These are phyloP conservation scores for Purpureocillium lavendulum DNA, from an alignment of 2,329 filamentous ascomycete genomes.

Conservation along the genomic window DNA sequence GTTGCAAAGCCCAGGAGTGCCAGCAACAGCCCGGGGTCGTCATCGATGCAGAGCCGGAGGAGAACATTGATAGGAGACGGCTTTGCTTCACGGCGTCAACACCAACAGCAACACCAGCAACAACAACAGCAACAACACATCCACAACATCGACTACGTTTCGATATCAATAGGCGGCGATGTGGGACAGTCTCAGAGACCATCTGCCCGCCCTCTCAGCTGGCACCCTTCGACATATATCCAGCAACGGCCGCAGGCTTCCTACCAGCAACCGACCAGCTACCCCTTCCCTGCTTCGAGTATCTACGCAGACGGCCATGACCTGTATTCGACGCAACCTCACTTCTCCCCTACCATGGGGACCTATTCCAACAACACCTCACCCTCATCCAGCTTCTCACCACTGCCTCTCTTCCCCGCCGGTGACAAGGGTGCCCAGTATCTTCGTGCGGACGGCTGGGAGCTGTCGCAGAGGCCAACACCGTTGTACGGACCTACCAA, in stretches of 20 bases:
- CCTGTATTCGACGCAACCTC: slow-evolving; percentile 29
- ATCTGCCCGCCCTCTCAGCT: slow-evolving; percentile 42
- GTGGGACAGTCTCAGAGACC: slow-evolving; percentile 5
- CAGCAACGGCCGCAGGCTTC: slow-evolving; percentile 25
- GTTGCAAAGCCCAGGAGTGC: slow-evolving; percentile 58
- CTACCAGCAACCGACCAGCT: slow-evolving; percentile 26
- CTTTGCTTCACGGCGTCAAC: slow-evolving; percentile 34
- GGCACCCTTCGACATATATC: slow-evolving; percentile 59
- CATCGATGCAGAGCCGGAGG: slow-evolving; percentile 39
- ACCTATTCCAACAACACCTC: slow-evolving; percentile 52
- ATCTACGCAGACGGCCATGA: slow-evolving; percentile 33
- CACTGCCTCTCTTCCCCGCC: slow-evolving; percentile 35
- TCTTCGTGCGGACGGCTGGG: slow-evolving; percentile 29
- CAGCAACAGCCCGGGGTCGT: slow-evolving; percentile 58
- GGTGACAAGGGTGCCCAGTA: slow-evolving; percentile 28
- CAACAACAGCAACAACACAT: not conserved
- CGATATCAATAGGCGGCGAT: not conserved
- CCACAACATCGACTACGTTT: not conserved
- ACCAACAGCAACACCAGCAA: slow-evolving; percentile 19
- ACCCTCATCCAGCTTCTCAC: slow-evolving; percentile 46
- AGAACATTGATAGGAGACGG: slow-evolving; percentile 48
- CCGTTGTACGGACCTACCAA: slow-evolving; percentile 17
- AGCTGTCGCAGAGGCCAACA: slow-evolving; percentile 19
- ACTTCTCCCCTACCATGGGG: slow-evolving; percentile 42
- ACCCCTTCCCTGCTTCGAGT: slow-evolving; percentile 27